Base-by-base conservation (phyloP, 192 early-diverging fungal species). In the Piromyces finnis region DNA sequence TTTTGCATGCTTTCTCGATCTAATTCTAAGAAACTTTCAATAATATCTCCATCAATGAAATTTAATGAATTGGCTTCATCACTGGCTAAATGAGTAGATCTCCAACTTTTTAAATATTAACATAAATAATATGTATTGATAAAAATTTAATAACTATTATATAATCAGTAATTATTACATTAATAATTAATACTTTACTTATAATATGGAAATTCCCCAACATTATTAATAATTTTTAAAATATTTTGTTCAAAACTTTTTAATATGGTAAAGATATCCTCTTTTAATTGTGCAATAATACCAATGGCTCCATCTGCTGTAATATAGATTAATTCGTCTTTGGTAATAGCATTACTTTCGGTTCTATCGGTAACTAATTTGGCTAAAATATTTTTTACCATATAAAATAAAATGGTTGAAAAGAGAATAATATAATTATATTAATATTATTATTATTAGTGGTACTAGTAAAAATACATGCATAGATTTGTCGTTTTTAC, bases 21-120 rank as follows among this genome's bases (percentile, higher is more conserved):
- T 51, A 51, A 51, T 22, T 95, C 93, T 79, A 95, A 80, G 78
- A 94, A 97, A 77, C 84, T 81, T 84, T 97, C 94, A n/a, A 99
- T 89, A 78, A 99, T 81, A 83, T 97, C 96, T 7, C 97, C 97
- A 83, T 99, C 96, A 59, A 99, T 83, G 80, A 94, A 93, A 0
- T 90, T 89, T 32, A 51, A 22, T 22, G 41, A 51, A 51, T 51
- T 51, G 41, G 41, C 1, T 51, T 51, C 41, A 51, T 51, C 41
- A 22, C 17, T 51, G 1, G 18, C 17, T 51, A 51, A 51, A 22
- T 3, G 22, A 51, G 41, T 22, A 22, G 41, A 51, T 51, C 41
- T 51, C 41, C 41, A 51, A 22, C 41, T 51, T 22, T 51, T 22
- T 51, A 5, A 35, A 35, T 35, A 35, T 7, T 35, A 35, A 35